phyloP scores from a whole-genome alignment of 495 filamentous ascomycete genomes.

The Daldinia bambusicola region DNA sequence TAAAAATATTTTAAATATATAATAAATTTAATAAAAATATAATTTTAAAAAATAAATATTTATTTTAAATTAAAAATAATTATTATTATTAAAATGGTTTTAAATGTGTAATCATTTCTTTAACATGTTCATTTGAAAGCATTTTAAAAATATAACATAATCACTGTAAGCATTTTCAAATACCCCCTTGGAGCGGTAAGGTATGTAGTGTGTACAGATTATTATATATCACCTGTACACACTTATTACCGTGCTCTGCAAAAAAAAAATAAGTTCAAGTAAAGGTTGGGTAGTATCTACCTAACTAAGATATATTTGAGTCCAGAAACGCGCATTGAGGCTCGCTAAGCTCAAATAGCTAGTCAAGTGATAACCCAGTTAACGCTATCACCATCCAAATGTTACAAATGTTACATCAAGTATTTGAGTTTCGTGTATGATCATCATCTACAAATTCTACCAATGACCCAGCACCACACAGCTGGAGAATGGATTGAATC shows the following conservation, averaged over 20 bases:
- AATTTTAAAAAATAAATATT: no score
- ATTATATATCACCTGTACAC: constrained; percentile 4
- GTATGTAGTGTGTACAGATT: no score
- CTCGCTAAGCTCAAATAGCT: constrained; percentile 11
- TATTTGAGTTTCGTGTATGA: constrained; percentile 39
- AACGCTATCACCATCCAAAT: constrained; percentile 1
- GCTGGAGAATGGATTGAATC: constrained; percentile 29
- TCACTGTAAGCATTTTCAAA: no score
- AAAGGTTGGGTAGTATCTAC: constrained; percentile 37
- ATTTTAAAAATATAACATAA: no score
- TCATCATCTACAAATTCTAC: constrained; percentile 35
- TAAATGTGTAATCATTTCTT: no score
- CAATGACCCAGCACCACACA: constrained; percentile 11
- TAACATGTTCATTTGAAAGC: no score
- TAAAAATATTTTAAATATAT: neutral
- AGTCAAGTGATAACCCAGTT: constrained; percentile 5
- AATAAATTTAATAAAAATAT: neutral
- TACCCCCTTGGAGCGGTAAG: no score
- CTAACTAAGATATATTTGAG: constrained; percentile 3
- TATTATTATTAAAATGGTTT: no score
- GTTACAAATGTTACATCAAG: constrained; percentile 39
- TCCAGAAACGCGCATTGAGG: constrained; percentile 11
- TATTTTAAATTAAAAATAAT: no score
- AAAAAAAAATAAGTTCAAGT: constrained; percentile 7
- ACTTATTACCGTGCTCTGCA: neutral